A percentile compares a stretch with the other conserved stretches of the same genome.
phyloP scores from a whole-genome alignment of 2,329 filamentous ascomycete genomes.

The Ambrosiella cleistominuta region DNA sequence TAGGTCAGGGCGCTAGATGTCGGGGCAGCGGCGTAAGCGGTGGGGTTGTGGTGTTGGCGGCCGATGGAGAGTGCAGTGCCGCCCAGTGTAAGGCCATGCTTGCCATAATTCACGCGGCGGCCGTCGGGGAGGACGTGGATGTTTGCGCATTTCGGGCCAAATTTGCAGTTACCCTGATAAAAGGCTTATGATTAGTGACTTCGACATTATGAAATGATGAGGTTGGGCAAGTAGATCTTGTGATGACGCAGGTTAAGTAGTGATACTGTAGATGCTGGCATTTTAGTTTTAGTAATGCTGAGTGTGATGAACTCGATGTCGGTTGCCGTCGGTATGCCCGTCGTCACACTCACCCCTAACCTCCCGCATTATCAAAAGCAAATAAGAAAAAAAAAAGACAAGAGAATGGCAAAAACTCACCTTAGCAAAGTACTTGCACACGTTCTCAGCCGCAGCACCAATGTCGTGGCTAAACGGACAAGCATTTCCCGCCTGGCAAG shows the following conservation, averaged over 20 bases:
- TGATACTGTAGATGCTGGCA: too few relatives aligned
- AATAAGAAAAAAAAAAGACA: too few relatives aligned
- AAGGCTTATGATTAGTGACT: not conserved
- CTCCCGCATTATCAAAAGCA: too few relatives aligned
- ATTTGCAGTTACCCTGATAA: slow-evolving; percentile 86
- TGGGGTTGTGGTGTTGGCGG: slow-evolving; percentile 13
- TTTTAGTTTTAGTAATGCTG: too few relatives aligned
- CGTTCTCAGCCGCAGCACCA: slow-evolving; percentile 64
- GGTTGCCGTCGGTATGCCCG: too few relatives aligned
- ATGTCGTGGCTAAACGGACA: slow-evolving; percentile 95
- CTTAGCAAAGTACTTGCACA: slow-evolving; percentile 99
- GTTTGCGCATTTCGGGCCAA: slow-evolving; percentile 92
- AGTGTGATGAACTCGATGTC: too few relatives aligned
- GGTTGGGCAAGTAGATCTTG: too few relatives aligned
- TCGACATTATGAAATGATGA: not conserved
- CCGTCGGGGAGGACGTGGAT: slow-evolving; percentile 91
- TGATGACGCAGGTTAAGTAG: too few relatives aligned
- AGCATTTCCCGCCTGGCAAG: slow-evolving; percentile 86
- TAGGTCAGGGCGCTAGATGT: slow-evolving; percentile 45
- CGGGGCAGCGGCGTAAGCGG: slow-evolving; percentile 44
- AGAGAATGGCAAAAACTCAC: slow-evolving; percentile 26
- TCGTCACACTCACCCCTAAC: too few relatives aligned
- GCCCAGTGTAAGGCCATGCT: slow-evolving; percentile 49
- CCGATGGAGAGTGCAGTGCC: slow-evolving; percentile 41
- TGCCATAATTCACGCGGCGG: slow-evolving; percentile 68